phyloP scores from a whole-genome alignment of 768 basidiomycete genomes.

The Hygrophorus pudorinus region DNA sequence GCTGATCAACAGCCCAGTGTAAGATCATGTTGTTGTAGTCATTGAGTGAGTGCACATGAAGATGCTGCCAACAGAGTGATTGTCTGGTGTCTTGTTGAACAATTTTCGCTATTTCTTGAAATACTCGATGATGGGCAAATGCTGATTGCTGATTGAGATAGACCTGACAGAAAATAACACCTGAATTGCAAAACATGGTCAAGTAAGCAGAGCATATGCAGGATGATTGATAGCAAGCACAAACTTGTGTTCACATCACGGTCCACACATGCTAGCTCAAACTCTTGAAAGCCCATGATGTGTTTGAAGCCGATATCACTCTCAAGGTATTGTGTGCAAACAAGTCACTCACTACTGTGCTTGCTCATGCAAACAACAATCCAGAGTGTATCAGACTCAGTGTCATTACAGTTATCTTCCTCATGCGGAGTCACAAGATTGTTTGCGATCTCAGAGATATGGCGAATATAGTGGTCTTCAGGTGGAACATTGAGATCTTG shows the following conservation, averaged over 20 bases:
- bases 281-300: slow-evolving; percentile 18
- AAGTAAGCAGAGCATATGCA: neutral
- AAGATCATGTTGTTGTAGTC: too few species aligned
- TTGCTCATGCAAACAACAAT: too few species aligned
- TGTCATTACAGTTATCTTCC: slow-evolving; percentile 10
- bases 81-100: slow-evolving; percentile 15
- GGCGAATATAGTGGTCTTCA: too few species aligned
- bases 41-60: slow-evolving; percentile 9
- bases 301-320: slow-evolving; percentile 19
- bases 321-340: slow-evolving; percentile 13
- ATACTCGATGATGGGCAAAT: slow-evolving; percentile 12
- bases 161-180: slow-evolving; percentile 12
- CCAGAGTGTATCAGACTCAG: slow-evolving; percentile 4
- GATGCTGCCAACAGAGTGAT: slow-evolving; percentile 13
- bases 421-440: slow-evolving; percentile 1
- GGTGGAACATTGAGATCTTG: slow-evolving; percentile 7
- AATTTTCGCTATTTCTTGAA: slow-evolving; percentile 13
- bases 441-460: slow-evolving; percentile 5
- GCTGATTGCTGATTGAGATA: slow-evolving; percentile 14
- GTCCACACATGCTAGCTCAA: slow-evolving; percentile 16
- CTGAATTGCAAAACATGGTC: slow-evolving; percentile 11
- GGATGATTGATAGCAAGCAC: slow-evolving; percentile 1
- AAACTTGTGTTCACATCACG: slow-evolving; percentile 12
- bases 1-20: too few species aligned
- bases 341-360: slow-evolving; percentile 11